phyloP scores from a whole-genome alignment of 2,329 filamentous ascomycete species.

The Epichloe gansuensis region DNA sequence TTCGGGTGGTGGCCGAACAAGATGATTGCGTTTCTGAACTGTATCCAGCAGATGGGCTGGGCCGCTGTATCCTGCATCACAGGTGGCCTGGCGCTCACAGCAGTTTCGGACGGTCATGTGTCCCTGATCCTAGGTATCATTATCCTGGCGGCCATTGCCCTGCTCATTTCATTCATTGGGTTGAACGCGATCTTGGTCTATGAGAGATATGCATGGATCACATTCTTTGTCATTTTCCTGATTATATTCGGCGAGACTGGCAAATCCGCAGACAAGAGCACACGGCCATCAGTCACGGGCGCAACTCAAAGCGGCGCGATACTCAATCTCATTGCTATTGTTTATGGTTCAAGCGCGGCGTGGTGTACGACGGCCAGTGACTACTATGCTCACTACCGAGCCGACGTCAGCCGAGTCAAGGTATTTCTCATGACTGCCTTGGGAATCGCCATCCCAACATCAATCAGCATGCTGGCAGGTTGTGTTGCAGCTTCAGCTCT shows the following conservation, averaged over 20 bases:
- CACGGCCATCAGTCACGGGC: constrained; percentile 21
- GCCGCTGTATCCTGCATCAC: constrained; percentile 38
- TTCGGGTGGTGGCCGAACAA: constrained; percentile 39
- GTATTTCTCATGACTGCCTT: constrained; percentile 35
- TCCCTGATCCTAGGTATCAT: constrained; percentile 39
- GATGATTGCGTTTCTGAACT: constrained; percentile 31
- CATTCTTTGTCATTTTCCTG: constrained; percentile 34
- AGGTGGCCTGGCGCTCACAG: constrained; percentile 34
- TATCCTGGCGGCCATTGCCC: constrained; percentile 34
- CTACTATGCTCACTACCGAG: constrained; percentile 27
- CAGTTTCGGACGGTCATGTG: constrained; percentile 31
- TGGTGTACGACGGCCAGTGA: constrained; percentile 29
- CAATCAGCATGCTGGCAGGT: constrained; percentile 34
- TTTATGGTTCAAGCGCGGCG: constrained; percentile 36
- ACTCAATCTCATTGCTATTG: constrained; percentile 30
- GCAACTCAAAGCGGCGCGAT: constrained; percentile 24
- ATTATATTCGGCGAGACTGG: constrained; percentile 35
- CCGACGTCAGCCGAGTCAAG: constrained; percentile 30
- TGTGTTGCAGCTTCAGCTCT: constrained; percentile 29
- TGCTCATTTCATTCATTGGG: constrained; percentile 39
- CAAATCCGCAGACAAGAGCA: constrained; percentile 25
- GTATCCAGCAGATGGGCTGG: constrained; percentile 32
- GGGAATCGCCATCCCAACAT: constrained; percentile 34
- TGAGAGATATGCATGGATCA: constrained; percentile 36
- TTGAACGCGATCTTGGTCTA: constrained; percentile 35